phyloP scores from a whole-genome alignment of 305 asterid species.

The Coffea humblotiana region DNA sequence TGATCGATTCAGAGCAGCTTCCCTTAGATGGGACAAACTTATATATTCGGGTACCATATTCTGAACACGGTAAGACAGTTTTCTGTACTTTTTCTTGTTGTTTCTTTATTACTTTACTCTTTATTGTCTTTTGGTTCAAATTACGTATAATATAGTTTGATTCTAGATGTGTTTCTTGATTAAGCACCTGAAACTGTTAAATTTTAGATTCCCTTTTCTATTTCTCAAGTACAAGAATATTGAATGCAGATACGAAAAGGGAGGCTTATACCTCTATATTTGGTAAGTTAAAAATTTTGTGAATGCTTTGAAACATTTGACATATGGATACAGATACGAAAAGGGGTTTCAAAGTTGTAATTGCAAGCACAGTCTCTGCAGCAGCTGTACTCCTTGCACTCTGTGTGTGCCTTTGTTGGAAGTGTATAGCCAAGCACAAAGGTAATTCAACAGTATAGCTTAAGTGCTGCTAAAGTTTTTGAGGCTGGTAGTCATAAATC shows the following conservation, averaged over 20 bases:
- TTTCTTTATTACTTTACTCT: neutral
- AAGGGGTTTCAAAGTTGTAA: constrained; percentile 13
- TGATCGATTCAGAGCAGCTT: constrained; percentile 41
- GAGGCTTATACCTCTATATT: too few relatives aligned
- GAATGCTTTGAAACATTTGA: constrained; percentile 3
- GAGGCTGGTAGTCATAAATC: neutral
- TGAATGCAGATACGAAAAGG: too few relatives aligned
- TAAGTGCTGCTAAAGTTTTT: neutral
- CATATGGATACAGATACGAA: neutral
- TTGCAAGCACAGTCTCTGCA: constrained; percentile 9
- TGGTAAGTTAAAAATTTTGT: neutral
- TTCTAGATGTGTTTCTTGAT: too few relatives aligned
- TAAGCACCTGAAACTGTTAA: too few relatives aligned
- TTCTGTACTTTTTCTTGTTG: neutral
- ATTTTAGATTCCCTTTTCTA: too few relatives aligned
- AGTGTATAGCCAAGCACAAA: constrained; percentile 8
- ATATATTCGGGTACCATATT: neutral
- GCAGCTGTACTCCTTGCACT: neutral
- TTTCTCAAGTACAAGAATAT: too few relatives aligned
- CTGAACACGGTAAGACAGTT: constrained; percentile 28
- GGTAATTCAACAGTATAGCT: neutral
- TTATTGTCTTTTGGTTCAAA: neutral
- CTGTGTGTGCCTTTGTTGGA: constrained; percentile 18
- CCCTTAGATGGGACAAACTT: constrained; percentile 27
- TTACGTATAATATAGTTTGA: too few relatives aligned